Evolutionary conservation across 345 rosid genomes (phyloP).

Genomic region (Geranium brycei): DNA sequence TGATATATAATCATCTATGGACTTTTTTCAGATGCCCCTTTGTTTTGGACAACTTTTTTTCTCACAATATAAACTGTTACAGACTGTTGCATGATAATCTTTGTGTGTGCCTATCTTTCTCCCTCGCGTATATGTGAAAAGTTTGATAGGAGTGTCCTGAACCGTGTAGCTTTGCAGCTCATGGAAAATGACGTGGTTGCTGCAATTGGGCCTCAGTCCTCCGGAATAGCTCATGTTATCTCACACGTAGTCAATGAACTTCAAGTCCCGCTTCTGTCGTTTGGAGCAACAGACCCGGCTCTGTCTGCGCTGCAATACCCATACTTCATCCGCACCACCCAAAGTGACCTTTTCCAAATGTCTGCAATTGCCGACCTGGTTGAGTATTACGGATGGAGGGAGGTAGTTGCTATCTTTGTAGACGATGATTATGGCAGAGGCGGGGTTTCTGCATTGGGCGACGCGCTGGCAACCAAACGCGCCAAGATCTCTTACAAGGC

Average conservation of each 20-base stretch:
- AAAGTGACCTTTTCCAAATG: constrained; percentile 67
- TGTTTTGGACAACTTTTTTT: too few species aligned
- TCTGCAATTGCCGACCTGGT: constrained; percentile 58
- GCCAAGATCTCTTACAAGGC: constrained; percentile 40
- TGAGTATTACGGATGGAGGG: constrained; percentile 56
- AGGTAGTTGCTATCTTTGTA: constrained; percentile 49
- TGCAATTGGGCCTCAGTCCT: constrained; percentile 66
- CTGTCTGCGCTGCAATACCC: constrained; percentile 79
- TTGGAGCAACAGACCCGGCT: constrained; percentile 81
- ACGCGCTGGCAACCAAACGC: constrained; percentile 36
- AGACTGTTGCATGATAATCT: too few species aligned
- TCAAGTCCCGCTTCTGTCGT: constrained; percentile 66
- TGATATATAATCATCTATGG: too few species aligned
- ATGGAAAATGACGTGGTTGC: constrained; percentile 54
- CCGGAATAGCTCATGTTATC: constrained; percentile 60
- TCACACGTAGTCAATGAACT: constrained; percentile 49
- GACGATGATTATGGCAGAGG: constrained; percentile 80
- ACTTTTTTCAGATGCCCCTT: too few species aligned
- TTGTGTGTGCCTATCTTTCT: neutral
- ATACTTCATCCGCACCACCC: constrained; percentile 58
- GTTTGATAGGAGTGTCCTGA: constrained; percentile 21
- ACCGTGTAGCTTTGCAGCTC: constrained; percentile 51
- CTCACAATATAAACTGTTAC: too few species aligned
- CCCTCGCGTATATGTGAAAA: constrained; percentile 7
- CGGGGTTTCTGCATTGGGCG: constrained; percentile 44